A percentile compares a stretch with the other conserved stretches of the same genome.
Evolutionary conservation across 169 alveolate genomes (phyloP).

Genomic region (Eimeria necatrix): DNA sequence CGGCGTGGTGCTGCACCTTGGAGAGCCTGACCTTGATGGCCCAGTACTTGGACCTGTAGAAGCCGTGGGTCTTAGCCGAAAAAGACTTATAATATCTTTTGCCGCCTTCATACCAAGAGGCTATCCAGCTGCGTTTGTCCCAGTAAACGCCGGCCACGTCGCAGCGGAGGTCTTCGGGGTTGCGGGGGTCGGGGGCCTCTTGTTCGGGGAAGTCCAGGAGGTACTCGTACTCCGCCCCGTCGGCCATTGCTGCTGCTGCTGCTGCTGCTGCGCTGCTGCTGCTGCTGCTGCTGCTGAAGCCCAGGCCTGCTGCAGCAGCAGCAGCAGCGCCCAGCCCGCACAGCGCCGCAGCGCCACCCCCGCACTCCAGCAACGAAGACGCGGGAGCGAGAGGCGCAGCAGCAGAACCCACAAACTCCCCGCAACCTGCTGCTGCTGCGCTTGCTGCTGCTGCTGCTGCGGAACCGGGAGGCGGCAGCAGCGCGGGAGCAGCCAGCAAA

Average conservation of each 20-base stretch:
- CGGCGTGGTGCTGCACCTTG: constrained; percentile 82
- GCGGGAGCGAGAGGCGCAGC: constrained; percentile 12
- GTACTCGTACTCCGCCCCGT: constrained; percentile 88
- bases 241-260: neutral
- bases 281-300: too few relatives aligned
- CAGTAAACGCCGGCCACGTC: constrained; percentile 92
- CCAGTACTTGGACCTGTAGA: constrained; percentile 89
- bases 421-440: neutral
- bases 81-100: constrained; percentile 88
- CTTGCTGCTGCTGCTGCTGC: neutral
- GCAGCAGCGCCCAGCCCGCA: neutral
- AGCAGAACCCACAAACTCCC: neutral
- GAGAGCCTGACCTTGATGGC: constrained; percentile 90
- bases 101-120: constrained; percentile 91
- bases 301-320: neutral
- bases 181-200: constrained; percentile 84
- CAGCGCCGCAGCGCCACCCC: neutral
- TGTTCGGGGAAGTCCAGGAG: constrained; percentile 85
- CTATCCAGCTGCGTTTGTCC: constrained; percentile 93
- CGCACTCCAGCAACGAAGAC: neutral
- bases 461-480: neutral
- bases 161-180: constrained; percentile 86
- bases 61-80: constrained; percentile 91
- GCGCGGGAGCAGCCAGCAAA: neutral
- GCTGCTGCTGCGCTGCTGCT: constrained; percentile 50